Percentiles rank a stretch among this genome's conserved stretches.
Conservation (phyloP, 2,329 filamentous ascomycete species). For the Trichoderma asperellum region DNA sequence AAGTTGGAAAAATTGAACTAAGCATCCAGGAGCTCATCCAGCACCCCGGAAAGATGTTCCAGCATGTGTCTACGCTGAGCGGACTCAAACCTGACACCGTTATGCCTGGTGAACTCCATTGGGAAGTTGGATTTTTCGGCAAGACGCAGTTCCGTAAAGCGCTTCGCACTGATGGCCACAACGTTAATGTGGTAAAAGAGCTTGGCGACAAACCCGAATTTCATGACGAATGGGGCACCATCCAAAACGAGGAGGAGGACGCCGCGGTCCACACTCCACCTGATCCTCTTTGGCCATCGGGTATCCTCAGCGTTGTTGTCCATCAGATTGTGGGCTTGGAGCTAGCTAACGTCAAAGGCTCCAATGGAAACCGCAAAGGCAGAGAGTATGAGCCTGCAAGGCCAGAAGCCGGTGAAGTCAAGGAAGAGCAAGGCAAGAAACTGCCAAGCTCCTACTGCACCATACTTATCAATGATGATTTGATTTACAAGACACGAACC, state of each 20-base stretch:
- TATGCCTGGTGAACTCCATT: slow-evolving; percentile 93
- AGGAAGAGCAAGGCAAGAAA: slow-evolving; percentile 77
- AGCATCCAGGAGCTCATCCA: slow-evolving; percentile 95
- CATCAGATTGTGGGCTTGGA: slow-evolving; percentile 96
- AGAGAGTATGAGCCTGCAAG: slow-evolving; percentile 89
- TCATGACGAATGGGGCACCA: slow-evolving; percentile 80
- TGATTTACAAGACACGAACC: slow-evolving; percentile 90
- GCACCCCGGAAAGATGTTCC: slow-evolving; percentile 88
- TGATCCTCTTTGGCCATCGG: slow-evolving; percentile 94
- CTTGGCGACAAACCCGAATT: slow-evolving; percentile 75
- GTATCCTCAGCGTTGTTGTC: slow-evolving; percentile 81
- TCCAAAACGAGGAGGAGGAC: slow-evolving; percentile 74
- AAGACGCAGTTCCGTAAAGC: slow-evolving; percentile 87
- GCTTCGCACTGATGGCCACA: slow-evolving; percentile 83
- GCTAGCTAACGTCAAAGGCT: slow-evolving; percentile 88
- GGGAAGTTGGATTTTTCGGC: slow-evolving; percentile 94
- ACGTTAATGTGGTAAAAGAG: slow-evolving; percentile 72
- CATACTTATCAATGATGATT: slow-evolving; percentile 83
- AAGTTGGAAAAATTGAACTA: slow-evolving; percentile 91
- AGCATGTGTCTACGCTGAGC: slow-evolving; percentile 79
- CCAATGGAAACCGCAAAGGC: slow-evolving; percentile 77
- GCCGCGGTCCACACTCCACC: slow-evolving; percentile 88
- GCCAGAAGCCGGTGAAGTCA: slow-evolving; percentile 77
- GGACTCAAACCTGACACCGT: slow-evolving; percentile 81
- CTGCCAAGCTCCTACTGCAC: slow-evolving; percentile 94